Evolutionary conservation across 2,329 filamentous ascomycete genomes (phyloP).

Genomic region (Tympanopsis confertula): DNA sequence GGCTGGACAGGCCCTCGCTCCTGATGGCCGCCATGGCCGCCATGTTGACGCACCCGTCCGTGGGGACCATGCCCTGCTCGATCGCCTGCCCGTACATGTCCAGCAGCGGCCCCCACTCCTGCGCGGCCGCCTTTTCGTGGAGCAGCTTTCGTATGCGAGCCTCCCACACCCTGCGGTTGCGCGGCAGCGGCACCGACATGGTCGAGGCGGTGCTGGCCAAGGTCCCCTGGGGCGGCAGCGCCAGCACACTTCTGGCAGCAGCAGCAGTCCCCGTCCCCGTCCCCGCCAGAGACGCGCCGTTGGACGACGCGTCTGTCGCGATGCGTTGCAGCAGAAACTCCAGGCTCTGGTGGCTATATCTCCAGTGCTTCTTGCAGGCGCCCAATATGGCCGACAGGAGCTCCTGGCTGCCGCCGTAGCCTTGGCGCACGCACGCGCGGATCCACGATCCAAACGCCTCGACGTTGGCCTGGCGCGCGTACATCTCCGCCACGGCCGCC

Average conservation of each 20-base stretch:
- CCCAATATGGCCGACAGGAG: background rate
- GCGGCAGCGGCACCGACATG: conserved; percentile 3
- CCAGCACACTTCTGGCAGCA: too few relatives aligned
- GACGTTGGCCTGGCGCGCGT: conserved; percentile 24
- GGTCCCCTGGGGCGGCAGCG: too few relatives aligned
- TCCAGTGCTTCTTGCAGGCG: background rate
- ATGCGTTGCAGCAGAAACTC: background rate
- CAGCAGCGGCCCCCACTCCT: conserved; percentile 13
- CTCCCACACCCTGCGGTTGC: conserved; percentile 18
- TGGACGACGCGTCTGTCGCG: background rate
- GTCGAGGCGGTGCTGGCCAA: too few relatives aligned
- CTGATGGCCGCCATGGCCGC: conserved; percentile 31
- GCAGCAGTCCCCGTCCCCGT: background rate
- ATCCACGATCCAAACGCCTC: conserved; percentile 4
- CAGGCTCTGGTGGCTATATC: background rate
- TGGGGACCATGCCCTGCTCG: conserved; percentile 20
- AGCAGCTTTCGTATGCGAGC: conserved; percentile 28
- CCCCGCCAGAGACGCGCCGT: background rate
- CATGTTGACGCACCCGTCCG: conserved; percentile 29
- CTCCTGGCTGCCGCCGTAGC: background rate
- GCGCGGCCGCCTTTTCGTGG: conserved; percentile 12
- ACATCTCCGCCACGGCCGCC: conserved; percentile 28
- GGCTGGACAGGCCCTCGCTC: conserved; percentile 12
- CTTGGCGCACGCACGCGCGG: background rate
- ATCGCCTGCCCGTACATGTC: conserved; percentile 24